Conservation (phyloP, 75 land plant species). For the Pseudotsuga menziesii region DNA sequence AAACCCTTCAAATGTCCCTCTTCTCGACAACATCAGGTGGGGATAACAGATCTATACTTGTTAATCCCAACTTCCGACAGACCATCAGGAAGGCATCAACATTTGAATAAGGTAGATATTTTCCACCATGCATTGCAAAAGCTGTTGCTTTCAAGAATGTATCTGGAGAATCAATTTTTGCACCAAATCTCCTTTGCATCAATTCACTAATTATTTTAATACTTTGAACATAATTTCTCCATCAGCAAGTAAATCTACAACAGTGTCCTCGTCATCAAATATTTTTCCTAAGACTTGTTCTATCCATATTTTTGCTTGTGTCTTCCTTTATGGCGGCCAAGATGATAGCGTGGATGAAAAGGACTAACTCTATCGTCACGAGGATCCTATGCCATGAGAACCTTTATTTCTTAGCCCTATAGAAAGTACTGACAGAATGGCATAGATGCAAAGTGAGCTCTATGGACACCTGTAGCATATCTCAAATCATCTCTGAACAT, state of each 20-base stretch:
- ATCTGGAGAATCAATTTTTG: slow-evolving; percentile 14
- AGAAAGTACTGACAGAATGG: no score
- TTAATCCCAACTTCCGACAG: slow-evolving; percentile 53
- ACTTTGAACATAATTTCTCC: slow-evolving; percentile 67
- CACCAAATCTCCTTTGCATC: slow-evolving; percentile 16
- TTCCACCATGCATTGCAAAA: slow-evolving; percentile 44
- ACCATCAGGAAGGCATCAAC: slow-evolving; percentile 76
- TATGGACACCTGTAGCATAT: no score
- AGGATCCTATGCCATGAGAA: no score
- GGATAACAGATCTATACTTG: slow-evolving; percentile 64
- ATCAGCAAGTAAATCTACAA: slow-evolving; percentile 69
- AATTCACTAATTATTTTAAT: slow-evolving; percentile 34
- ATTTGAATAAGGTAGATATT: slow-evolving; percentile 67
- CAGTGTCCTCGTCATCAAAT: slow-evolving; percentile 29
- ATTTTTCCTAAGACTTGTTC: slow-evolving; percentile 57
- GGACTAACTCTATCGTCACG: no score
- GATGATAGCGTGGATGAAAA: no score
- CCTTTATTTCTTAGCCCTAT: no score
- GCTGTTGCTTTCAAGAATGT: slow-evolving; percentile 17
- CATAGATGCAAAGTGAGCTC: no score
- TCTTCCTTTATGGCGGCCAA: no score
- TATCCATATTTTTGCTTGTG: slow-evolving; percentile 71
- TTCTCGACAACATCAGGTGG: slow-evolving; percentile 86
- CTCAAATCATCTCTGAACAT: no score
- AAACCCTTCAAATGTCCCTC: slow-evolving; percentile 72